A percentile compares a stretch with the other conserved stretches of the same genome.
Evolutionary conservation across 2,329 filamentous ascomycete genomes (phyloP).

Genomic region (Thyridium curvatum): DNA sequence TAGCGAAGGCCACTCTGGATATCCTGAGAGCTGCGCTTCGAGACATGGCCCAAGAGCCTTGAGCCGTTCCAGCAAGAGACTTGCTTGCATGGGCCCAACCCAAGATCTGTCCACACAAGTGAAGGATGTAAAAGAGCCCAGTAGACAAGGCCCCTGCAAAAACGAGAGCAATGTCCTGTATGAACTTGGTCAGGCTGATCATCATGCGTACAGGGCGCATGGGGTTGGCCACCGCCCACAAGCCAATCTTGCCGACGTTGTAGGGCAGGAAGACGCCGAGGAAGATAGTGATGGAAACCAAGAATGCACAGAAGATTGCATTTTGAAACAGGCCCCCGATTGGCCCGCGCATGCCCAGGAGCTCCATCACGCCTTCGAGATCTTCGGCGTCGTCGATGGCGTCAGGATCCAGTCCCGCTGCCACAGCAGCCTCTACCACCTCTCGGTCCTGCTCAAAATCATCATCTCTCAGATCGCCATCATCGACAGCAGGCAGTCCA

Average conservation of each 20-base stretch:
- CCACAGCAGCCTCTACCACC: conserved; percentile 57
- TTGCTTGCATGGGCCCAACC: conserved; percentile 9
- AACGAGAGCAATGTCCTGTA: conserved; percentile 70
- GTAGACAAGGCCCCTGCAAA: conserved; percentile 49
- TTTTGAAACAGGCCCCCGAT: conserved; percentile 89
- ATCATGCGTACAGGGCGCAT: conserved; percentile 67
- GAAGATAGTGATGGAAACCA: conserved; percentile 82
- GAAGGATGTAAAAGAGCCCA: conserved; percentile 23
- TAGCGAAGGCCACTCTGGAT: conserved; percentile 40
- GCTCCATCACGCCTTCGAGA: conserved; percentile 90
- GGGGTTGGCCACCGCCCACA: conserved; percentile 76
- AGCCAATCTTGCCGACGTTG: conserved; percentile 77
- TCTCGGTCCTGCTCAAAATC: conserved; percentile 44
- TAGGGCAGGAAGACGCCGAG: conserved; percentile 87
- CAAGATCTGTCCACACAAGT: conserved; percentile 30
- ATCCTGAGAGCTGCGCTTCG: conserved; percentile 39
- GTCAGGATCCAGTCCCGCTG: conserved; percentile 65
- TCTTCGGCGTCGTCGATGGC: conserved; percentile 85
- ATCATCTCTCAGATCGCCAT: conserved; percentile 15
- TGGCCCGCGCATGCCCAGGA: conserved; percentile 93
- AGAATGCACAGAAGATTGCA: conserved; percentile 84
- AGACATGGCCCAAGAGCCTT: conserved; percentile 32
- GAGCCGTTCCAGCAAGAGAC: too few species aligned
- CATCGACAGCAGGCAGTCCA: conserved; percentile 9
- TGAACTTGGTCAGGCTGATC: conserved; percentile 68